Evolutionary conservation across 495 filamentous ascomycete species (phyloP).

Genomic region (Cairneyella variabilis): DNA sequence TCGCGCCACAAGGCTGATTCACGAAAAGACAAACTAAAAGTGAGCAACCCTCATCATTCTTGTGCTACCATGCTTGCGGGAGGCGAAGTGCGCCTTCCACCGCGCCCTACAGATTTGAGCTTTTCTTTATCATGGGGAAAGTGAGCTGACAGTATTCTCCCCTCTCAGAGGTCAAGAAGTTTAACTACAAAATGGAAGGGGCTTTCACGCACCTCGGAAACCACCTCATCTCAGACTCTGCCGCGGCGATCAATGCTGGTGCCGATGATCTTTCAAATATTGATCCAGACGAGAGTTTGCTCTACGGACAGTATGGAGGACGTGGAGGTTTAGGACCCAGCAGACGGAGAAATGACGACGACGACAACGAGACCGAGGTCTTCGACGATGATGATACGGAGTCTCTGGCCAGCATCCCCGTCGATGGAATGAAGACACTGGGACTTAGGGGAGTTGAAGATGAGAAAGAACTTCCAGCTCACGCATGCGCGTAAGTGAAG

Average conservation of each 20-base stretch:
- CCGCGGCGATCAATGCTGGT: constrained; percentile 68
- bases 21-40: constrained; percentile 12
- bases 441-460: constrained; percentile 63
- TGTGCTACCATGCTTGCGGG: constrained; percentile 6
- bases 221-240: constrained; percentile 70
- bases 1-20: constrained; percentile 23
- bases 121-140: background rate
- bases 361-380: constrained; percentile 83
- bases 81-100: constrained; percentile 1
- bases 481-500: constrained; percentile 88
- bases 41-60: constrained; percentile 2
- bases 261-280: constrained; percentile 59
- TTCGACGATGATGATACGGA: constrained; percentile 90
- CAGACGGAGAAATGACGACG: constrained; percentile 65
- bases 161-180: too few species aligned
- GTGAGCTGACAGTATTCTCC: constrained; percentile 1
- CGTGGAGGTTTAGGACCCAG: constrained; percentile 41
- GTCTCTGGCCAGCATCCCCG: constrained; percentile 81
- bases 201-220: constrained; percentile 84
- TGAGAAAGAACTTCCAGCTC: constrained; percentile 86
- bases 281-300: constrained; percentile 73
- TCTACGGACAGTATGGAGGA: constrained; percentile 61
- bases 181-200: constrained; percentile 62
- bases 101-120: background rate
- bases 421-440: constrained; percentile 69